Percentiles rank a stretch among this genome's conserved stretches.
Evolutionary conservation across 768 basidiomycete genomes (phyloP).

Genomic region (Termitomyces titanicus): DNA sequence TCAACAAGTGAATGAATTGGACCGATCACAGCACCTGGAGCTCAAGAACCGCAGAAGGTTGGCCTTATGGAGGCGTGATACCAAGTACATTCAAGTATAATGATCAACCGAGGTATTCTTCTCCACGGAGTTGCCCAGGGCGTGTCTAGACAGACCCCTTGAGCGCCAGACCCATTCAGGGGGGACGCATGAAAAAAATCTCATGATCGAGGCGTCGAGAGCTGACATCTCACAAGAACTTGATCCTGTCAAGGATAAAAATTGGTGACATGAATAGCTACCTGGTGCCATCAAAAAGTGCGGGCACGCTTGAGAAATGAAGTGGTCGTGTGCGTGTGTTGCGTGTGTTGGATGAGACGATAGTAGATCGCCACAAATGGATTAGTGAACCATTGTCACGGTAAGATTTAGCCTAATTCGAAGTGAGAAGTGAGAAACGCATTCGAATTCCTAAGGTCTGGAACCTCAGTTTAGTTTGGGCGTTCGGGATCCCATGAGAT

Average conservation of each 20-base stretch:
- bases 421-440: no score
- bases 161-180: no score
- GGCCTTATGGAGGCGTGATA: background rate
- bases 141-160: background rate
- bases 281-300: background rate
- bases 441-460: no score
- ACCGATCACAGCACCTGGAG: background rate
- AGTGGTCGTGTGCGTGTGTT: background rate
- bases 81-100: no score
- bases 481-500: no score
- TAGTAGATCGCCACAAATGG: no score
- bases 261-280: background rate
- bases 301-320: background rate
- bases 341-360: background rate
- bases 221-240: no score
- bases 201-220: no score
- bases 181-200: no score
- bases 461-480: no score
- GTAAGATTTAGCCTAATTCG: background rate
- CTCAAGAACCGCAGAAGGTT: background rate
- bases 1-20: background rate
- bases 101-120: background rate
- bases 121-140: background rate
- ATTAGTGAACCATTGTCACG: background rate
- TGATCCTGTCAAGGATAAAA: background rate